Evolutionary conservation across 164 flowering plant genomes (phyloP).

Genomic region (Pachysandra terminalis): DNA sequence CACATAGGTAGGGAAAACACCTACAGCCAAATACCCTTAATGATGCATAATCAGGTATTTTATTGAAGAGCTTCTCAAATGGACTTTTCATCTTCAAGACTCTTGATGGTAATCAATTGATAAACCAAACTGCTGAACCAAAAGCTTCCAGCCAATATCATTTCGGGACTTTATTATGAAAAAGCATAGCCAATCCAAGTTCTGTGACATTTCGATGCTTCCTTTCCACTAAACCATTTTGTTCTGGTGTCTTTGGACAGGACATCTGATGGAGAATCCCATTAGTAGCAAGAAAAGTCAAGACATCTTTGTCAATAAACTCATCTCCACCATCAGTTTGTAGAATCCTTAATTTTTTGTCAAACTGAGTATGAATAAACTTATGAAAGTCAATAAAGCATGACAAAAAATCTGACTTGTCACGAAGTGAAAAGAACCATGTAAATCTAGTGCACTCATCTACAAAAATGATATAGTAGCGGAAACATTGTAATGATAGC

Average conservation of each 20-base stretch:
- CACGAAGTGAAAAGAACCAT: neutral
- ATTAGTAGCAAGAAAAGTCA: neutral
- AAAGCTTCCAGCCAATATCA: neutral
- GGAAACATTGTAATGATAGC: neutral
- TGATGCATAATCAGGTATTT: neutral
- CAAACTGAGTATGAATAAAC: too few relatives aligned
- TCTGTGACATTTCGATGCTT: neutral
- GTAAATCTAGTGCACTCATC: neutral
- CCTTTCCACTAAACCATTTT: slow-evolving; percentile 1
- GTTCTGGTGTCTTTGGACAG: neutral
- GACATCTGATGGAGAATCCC: neutral
- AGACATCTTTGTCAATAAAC: neutral
- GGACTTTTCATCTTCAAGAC: neutral
- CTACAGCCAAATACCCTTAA: neutral
- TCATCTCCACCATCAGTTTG: neutral
- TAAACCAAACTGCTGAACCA: neutral
- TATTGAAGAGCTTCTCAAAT: neutral
- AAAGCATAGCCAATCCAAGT: neutral
- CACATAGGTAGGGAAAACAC: neutral
- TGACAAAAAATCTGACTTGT: neutral
- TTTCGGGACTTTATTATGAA: neutral
- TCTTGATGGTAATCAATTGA: neutral
- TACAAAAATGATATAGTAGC: too few relatives aligned
- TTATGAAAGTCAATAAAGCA: too few relatives aligned
- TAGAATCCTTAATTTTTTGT: too few relatives aligned